These are phyloP conservation scores for Gossypium gossypioides DNA, from an alignment of 441 rosid genomes.

Conservation along the genomic window DNA sequence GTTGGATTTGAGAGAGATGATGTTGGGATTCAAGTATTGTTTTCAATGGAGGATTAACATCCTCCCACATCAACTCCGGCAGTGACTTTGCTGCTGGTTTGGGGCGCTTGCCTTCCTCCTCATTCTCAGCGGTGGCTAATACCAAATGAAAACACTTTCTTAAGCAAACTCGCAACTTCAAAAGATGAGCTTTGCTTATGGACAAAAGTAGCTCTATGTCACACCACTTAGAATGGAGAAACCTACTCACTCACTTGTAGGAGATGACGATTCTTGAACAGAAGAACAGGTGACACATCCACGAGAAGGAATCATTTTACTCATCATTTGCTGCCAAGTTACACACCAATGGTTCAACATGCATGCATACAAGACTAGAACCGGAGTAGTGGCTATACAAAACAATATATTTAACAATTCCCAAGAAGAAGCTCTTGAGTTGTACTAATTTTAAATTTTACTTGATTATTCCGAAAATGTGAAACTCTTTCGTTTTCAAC, in stretches of 20 bases:
- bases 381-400: too few species aligned
- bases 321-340: slow-evolving; percentile 30
- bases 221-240: not conserved
- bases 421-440: too few species aligned
- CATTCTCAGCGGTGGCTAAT: slow-evolving; percentile 15
- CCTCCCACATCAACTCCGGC: slow-evolving; percentile 75
- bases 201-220: not conserved
- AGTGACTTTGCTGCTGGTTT: slow-evolving; percentile 39
- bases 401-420: too few species aligned
- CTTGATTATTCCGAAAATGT: too few species aligned
- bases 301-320: slow-evolving; percentile 24
- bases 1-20: slow-evolving; percentile 46
- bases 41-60: slow-evolving; percentile 64
- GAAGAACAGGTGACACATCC: slow-evolving; percentile 43
- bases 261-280: slow-evolving; percentile 67
- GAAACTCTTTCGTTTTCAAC: not conserved
- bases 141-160: not conserved
- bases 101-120: slow-evolving; percentile 28
- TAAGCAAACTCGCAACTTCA: not conserved
- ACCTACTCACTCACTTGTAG: slow-evolving; percentile 31
- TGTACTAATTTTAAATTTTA: too few species aligned
- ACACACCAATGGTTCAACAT: too few species aligned
- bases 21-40: slow-evolving; percentile 58
- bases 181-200: not conserved
- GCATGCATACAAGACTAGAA: too few species aligned